Base-by-base conservation (phyloP, 306 rosid genomes). In the Cucurbita argyrosperma region DNA sequence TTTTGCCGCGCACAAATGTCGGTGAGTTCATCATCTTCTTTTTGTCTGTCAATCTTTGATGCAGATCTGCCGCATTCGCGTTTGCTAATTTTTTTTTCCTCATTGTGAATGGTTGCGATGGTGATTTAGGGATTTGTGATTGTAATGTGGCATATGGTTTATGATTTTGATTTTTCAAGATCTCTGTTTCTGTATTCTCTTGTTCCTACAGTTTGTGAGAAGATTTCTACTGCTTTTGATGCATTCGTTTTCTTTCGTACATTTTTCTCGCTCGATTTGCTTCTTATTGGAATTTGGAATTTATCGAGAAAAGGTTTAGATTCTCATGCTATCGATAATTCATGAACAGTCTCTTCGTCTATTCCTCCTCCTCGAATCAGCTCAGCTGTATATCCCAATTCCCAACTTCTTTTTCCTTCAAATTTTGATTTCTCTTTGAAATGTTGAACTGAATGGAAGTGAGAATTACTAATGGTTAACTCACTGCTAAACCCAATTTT, bases 21-120 rank as follows among this genome's bases (percentile, higher is more conserved):
- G 72, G 72, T 66, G n/a, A 45, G 72, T 66, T 64, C 51, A 9
- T 64, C 71, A 8, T 63, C 23, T 15, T 62, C 68, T 62, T 62
- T 57, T 61, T 7, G 6, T 66, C 38, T 66, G 6, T 18, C 2
- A 66, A 45, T 66, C 72, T 66, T 66, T 45, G 53, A 66, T 21
- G 39, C 53, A 66, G 72, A 66, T 66, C 72, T 65, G 52, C 71
- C 8, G 35, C 71, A 19, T 43, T 65, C 4, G 11, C 2, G 70
- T 63, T 40, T n/a, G 5, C 6, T 40, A 5, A 37, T 61, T 15
- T 15, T 2, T 60, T 60, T 14, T 19, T 16, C 12, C 42, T 59
- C 2, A 26, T 30, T 12, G 13, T 64, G 4, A 0, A 19, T 56
- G 13, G 14, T 9, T 23, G 37, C 2, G 10, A 0, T 19, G 35